Base-by-base conservation (phyloP, 1,284 basidiomycete genomes). In the Sporisorium iseilematis-ciliati region DNA sequence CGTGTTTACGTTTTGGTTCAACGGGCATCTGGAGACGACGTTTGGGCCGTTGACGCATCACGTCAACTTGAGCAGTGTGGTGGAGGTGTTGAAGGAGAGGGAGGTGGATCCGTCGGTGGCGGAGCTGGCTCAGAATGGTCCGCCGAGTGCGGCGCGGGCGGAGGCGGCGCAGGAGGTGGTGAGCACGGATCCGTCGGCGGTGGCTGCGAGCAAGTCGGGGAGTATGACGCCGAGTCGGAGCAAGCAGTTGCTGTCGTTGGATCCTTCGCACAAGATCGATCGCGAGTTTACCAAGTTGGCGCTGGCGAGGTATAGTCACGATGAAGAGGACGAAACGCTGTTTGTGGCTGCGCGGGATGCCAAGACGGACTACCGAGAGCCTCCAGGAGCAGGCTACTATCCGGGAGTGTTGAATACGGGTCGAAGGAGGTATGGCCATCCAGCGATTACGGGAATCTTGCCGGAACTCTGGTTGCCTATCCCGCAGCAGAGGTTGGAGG, bases 311-410 rank as follows among this genome's bases (percentile, higher is more conserved):
- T 91, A 78, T 43, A 60, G 80, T 12, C 58, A 89, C 91, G 62
- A 89, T 92, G 64, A 94, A 81, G 94, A 95, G 82, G 95, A 97
- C 81, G 95, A 97, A 77, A 95, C 93, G 2, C 85, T 97, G 31
- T 97, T 97, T 82, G 93, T 97, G 41, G 95, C 86, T 3, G 79
- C 78, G 26, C 73, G 82, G 43, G 84, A 82, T 55, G 48, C 60
- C 6, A 80, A 82, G 65, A 82, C 80, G 14, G 78, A 82, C 49
- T 82, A 82, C 33, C 51, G 78, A 20, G 81, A 83, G 59, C 82
- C 82, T 18, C 79, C 82, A 0, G 67, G 68, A 2, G 72, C 70
- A 0, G 75, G 75, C 5, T 82, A 81, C 51, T 81, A 80, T 43
- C 71, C 65, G 0, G 82, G 82, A 1, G 78, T 80, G 31, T 58